phyloP scores from a whole-genome alignment of 495 filamentous ascomycete genomes.

The Trichoderma parareesei region DNA sequence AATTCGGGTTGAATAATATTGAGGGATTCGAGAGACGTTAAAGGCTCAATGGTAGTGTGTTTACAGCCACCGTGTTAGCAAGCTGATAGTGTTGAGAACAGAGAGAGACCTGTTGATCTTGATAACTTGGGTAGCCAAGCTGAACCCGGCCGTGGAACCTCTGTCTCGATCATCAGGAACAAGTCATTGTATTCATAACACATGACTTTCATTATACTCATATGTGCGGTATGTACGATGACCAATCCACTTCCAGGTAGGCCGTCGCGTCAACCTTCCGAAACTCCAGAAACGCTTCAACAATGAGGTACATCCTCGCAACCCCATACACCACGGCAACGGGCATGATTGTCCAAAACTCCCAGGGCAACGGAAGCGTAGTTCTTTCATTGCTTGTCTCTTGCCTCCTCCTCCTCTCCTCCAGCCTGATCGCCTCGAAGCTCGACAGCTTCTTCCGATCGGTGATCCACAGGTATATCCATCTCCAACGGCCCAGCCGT shows the following conservation, averaged over 20 bases:
- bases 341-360: conserved; percentile 14
- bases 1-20: too few species aligned
- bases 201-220: too few species aligned
- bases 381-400: background rate
- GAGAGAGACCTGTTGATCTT: too few species aligned
- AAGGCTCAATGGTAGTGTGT: too few species aligned
- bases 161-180: too few species aligned
- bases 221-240: conserved; percentile 13
- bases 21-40: too few species aligned
- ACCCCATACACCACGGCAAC: conserved; percentile 15
- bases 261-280: conserved; percentile 14
- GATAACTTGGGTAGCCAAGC: too few species aligned
- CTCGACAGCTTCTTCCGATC: conserved; percentile 4
- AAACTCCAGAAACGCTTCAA: conserved; percentile 14
- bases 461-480: conserved; percentile 12
- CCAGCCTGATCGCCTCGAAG: background rate
- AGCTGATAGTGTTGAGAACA: too few species aligned
- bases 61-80: too few species aligned
- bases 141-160: too few species aligned
- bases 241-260: conserved; percentile 11
- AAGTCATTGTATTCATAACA: too few species aligned
- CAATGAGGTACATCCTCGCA: conserved; percentile 12
- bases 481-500: conserved; percentile 13
- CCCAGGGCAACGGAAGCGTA: conserved; percentile 14
- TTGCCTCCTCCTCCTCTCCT: background rate